Base-by-base conservation (phyloP, 768 basidiomycete species). In the Nidularia sp. region DNA sequence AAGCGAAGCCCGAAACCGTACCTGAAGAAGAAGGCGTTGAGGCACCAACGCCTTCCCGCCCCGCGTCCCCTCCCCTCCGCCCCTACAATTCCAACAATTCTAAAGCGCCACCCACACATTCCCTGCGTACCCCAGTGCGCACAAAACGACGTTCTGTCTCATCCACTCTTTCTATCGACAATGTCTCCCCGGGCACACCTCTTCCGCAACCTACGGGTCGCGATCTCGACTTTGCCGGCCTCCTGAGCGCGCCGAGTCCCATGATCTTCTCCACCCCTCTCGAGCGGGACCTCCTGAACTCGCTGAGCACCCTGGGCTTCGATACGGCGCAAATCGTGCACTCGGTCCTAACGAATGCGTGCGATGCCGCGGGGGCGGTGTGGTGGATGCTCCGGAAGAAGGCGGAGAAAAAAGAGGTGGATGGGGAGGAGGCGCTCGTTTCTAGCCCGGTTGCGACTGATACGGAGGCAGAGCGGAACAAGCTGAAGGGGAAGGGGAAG, bases 361-460 rank as follows among this genome's bases (percentile, higher is more conserved):
- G 96, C 61, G 96, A 99, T 67, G 81, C 90, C 0, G 80, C 89
- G 9, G 88, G 93, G 6, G 92, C 95, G 1, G 70, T 92, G 6
- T 99, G 95, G 95, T 99, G 97, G 97, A 91, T 96, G 80, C 73
- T 98, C 47, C 88, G 85, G 66, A 81, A 85, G 65, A 94, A 85
- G 60, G 18, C 8, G 8, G 44, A 18, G 22, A 22, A 45, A 25
- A 18, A 8, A 6, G 22, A 45, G 44, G 44, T 6, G 22, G 44
- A 45, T 39, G n/a, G n/a, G 36, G 36, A 39, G 36, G 8, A 39
- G n/a, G 36, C 36, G 36, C 45, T 59, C 4, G 55, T 62, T 6
- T n/a, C n/a, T n/a, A n/a, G n/a, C n/a, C n/a, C n/a, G 45, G 59
- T 6, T 57, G 62, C 3, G 53, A 29, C 49, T 47, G 55, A 60